Evolutionary conservation across 2,329 filamentous ascomycete species (phyloP).

Genomic region (Aspergillus neoniger): DNA sequence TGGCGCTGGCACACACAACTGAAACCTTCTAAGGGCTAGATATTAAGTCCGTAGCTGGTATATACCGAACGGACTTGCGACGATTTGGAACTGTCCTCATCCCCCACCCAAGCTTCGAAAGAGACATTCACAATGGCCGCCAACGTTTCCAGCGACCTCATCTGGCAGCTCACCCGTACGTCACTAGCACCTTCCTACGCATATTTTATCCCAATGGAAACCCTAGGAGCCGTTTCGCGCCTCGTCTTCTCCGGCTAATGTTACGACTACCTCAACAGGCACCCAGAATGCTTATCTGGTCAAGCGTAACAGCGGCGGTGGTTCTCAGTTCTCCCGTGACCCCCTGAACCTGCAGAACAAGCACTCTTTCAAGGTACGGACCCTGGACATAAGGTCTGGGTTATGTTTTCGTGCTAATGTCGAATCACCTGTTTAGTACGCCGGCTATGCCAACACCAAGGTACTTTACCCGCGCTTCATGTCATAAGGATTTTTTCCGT

Average conservation of each 20-base stretch:
- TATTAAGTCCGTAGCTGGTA: conserved; percentile 14
- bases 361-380: conserved; percentile 79
- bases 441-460: conserved; percentile 92
- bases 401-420: conserved; percentile 19
- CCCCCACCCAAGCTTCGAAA: conserved; percentile 24
- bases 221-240: not conserved
- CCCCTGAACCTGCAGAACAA: conserved; percentile 91
- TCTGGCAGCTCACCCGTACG: conserved; percentile 96
- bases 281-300: conserved; percentile 86
- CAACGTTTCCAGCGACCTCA: conserved; percentile 84
- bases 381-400: not conserved
- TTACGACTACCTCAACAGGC: conserved; percentile 56
- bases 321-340: conserved; percentile 89
- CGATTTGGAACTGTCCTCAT: conserved; percentile 29
- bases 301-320: conserved; percentile 79
- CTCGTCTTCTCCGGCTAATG: conserved; percentile 18
- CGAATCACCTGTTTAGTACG: conserved; percentile 61
- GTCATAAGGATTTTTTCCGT: not conserved
- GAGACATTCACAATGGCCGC: conserved; percentile 46
- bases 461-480: conserved; percentile 52
- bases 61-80: conserved; percentile 20
- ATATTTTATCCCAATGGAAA: not conserved
- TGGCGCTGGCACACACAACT: conserved; percentile 34
- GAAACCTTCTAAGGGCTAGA: conserved; percentile 13
- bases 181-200: conserved; percentile 36